Percentiles rank a stretch among this genome's conserved stretches.
phyloP scores from a whole-genome alignment of 2,329 filamentous ascomycete species.

The Fusarium austroafricanum region DNA sequence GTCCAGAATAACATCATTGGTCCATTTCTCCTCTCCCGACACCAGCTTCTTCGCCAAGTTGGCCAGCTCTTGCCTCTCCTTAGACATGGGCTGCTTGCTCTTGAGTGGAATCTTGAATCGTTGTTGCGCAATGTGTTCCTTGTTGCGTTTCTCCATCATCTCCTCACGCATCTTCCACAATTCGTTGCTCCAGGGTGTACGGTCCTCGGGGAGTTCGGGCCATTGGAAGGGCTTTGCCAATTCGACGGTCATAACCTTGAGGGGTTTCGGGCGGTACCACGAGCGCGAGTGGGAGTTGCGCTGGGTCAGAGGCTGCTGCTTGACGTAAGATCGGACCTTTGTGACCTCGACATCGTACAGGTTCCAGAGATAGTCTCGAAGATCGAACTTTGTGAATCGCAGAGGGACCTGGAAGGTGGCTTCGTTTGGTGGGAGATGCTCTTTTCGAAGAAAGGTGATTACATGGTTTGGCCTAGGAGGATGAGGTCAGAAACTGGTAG shows the following conservation, averaged over 20 bases:
- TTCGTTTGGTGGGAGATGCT: conserved; percentile 78
- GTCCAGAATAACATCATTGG: conserved; percentile 58
- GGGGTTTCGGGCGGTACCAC: conserved; percentile 76
- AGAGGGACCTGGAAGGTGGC: conserved; percentile 93
- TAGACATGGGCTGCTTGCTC: conserved; percentile 56
- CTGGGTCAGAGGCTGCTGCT: conserved; percentile 69
- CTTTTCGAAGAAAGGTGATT: conserved; percentile 80
- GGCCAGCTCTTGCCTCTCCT: conserved; percentile 63
- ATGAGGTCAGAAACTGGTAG: conserved; percentile 19
- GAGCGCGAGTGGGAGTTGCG: conserved; percentile 62
- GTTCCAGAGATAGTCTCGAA: conserved; percentile 94
- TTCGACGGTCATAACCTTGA: conserved; percentile 96
- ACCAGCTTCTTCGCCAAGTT: conserved; percentile 73
- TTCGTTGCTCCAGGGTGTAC: conserved; percentile 73
- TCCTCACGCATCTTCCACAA: conserved; percentile 65
- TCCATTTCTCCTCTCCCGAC: conserved; percentile 71
- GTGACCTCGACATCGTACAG: conserved; percentile 81
- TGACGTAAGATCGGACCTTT: conserved; percentile 81
- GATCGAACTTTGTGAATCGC: conserved; percentile 93
- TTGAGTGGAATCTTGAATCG: conserved; percentile 53
- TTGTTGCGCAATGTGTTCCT: conserved; percentile 49
- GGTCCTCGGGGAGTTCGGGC: conserved; percentile 76
- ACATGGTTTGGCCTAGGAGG: conserved; percentile 78
- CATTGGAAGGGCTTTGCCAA: conserved; percentile 88
- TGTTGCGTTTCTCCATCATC: conserved; percentile 56